Evolutionary conservation across 2,329 filamentous ascomycete genomes (phyloP), one percentile per base, ranked within the genome.

Genomic region (Chalara sp.): DNA sequence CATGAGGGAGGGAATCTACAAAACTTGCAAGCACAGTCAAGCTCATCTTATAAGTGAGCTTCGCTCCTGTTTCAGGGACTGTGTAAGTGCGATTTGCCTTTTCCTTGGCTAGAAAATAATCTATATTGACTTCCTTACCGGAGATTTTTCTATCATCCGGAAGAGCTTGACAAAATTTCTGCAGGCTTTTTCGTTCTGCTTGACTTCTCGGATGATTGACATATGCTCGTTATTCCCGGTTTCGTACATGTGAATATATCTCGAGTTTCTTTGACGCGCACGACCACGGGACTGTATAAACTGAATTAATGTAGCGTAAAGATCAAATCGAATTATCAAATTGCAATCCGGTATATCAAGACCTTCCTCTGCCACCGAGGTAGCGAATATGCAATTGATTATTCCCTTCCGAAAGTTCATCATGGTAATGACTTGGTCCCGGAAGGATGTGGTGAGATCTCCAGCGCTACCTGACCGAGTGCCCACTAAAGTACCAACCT

Each of bases 251-350:
- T 87, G 88, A 33, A 91, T 78, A 65, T 92, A 96, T 56, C 79
- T 83, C 0, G 93, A 97, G 49, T 85, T 78, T 1, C 71, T 67
- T 61, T 89, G 86, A 39, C 93, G 80, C 10, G 93, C 93, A 49
- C 93, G 81, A 0, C 93, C 93, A 55, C 89, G 81, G 11, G 91
- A 96, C 66, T 99, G 93, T 21, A 97, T 84, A 64, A 96, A 97
- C 63, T 95, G 88, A 48, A 97, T 97, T 67, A 96, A 83, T 0
- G 92, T 96, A 8, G 78, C 76, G 68, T 90, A 96, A 2, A 95
- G 77, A 63, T 97, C 89, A 61, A 96, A 99, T 2, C 91, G 71
- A 53, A 87, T 74, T 32, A 86, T 72, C 1, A 84, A 64, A 56
- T 86, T 84, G 65, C 83, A 86, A 50, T 84, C 80, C 0, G 83